These are phyloP conservation scores for Malbranchea cinnamomea DNA, from an alignment of 2,329 filamentous ascomycete species.

Conservation along the genomic window DNA sequence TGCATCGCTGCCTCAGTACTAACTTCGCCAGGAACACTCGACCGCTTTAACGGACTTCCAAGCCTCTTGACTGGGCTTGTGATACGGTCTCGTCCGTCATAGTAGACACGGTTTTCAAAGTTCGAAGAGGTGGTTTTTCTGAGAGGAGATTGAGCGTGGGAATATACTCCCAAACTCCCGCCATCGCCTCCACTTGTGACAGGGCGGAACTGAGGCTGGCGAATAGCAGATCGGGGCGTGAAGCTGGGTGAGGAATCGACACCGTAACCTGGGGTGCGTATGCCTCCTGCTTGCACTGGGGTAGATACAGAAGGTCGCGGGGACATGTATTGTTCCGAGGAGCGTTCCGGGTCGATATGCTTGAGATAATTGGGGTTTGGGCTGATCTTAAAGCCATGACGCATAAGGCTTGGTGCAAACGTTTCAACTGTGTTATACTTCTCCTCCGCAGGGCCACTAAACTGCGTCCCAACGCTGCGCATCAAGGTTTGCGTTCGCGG, in stretches of 20 bases:
- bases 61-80: constrained; percentile 24
- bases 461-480: constrained; percentile 65
- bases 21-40: constrained; percentile 23
- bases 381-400: constrained; percentile 66
- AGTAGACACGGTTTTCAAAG: constrained; percentile 23
- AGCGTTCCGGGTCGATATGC: constrained; percentile 54
- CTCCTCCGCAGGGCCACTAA: constrained; percentile 35
- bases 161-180: constrained; percentile 66
- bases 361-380: constrained; percentile 68
- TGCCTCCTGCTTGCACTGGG: constrained; percentile 17
- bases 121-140: constrained; percentile 59
- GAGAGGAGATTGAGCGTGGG: constrained; percentile 66
- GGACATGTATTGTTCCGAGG: constrained; percentile 27
- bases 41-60: constrained; percentile 29
- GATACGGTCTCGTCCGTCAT: constrained; percentile 21
- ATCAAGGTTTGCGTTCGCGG: constrained; percentile 73
- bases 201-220: constrained; percentile 39
- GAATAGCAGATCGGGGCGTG: constrained; percentile 31
- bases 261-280: constrained; percentile 30
- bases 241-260: constrained; percentile 24
- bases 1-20: constrained; percentile 20
- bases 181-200: constrained; percentile 42
- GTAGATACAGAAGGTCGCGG: constrained; percentile 22
- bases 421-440: constrained; percentile 42
- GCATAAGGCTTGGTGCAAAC: constrained; percentile 45